These are phyloP conservation scores for Cyclotella atomus DNA, from an alignment of 108 stramenopile species.

Conservation along the genomic window DNA sequence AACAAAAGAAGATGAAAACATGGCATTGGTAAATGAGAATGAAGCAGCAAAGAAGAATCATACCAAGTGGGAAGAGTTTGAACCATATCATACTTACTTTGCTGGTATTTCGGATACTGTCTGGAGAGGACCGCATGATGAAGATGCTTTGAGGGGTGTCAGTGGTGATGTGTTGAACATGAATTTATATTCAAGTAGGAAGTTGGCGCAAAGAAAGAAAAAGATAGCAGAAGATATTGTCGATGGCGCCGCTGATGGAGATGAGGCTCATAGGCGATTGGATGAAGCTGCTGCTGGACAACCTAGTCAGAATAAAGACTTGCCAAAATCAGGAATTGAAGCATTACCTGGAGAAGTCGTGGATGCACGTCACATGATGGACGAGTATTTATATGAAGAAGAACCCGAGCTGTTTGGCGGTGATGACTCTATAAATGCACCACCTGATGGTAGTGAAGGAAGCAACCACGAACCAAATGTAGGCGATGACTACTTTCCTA, in stretches of 20 bases:
- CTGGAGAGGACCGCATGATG: slow-evolving; percentile 45
- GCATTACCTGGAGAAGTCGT: not conserved
- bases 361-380: not conserved
- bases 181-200: slow-evolving; percentile 51
- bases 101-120: slow-evolving; percentile 45
- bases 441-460: slow-evolving; percentile 45
- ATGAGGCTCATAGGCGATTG: slow-evolving; percentile 37
- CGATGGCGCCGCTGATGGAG: not conserved
- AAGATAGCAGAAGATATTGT: slow-evolving; percentile 14
- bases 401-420: slow-evolving; percentile 35
- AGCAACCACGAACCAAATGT: no score
- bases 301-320: no score
- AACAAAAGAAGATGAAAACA: slow-evolving; percentile 52
- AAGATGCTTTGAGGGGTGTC: slow-evolving; percentile 60
- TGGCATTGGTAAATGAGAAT: slow-evolving; percentile 30
- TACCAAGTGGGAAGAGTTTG: slow-evolving; percentile 55
- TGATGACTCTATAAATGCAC: slow-evolving; percentile 36
- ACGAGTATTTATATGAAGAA: slow-evolving; percentile 35
- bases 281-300: slow-evolving; percentile 48
- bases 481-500: slow-evolving; percentile 31
- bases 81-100: slow-evolving; percentile 86
- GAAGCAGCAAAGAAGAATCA: slow-evolving; percentile 33
- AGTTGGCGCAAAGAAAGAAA: slow-evolving; percentile 61
- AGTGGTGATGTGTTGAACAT: slow-evolving; percentile 69
- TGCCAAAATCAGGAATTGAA: not conserved